A percentile compares a stretch with the other conserved stretches of the same genome.
These are phyloP conservation scores for Tremella fuciformis DNA, from an alignment of 768 basidiomycete genomes.

Conservation along the genomic window DNA sequence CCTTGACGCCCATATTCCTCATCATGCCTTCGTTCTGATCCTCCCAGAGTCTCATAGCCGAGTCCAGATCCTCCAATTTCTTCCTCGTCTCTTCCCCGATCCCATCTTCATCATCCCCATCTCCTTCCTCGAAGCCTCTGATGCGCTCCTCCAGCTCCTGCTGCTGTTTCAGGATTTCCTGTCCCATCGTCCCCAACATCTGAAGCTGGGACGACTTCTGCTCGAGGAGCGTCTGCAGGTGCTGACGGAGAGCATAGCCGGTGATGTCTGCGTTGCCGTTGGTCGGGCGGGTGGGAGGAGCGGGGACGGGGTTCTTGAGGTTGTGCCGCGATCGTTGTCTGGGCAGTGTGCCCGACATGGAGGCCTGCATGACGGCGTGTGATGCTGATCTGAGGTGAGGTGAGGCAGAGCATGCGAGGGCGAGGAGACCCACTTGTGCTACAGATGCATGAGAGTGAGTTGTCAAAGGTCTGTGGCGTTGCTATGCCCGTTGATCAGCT, in stretches of 20 bases:
- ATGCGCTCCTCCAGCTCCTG: slow-evolving; percentile 89
- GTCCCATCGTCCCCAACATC: slow-evolving; percentile 85
- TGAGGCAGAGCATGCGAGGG: neutral
- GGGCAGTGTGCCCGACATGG: slow-evolving; percentile 13
- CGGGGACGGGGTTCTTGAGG: slow-evolving; percentile 13
- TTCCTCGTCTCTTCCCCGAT: slow-evolving; percentile 36
- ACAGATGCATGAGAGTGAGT: neutral
- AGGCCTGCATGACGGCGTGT: slow-evolving; percentile 13
- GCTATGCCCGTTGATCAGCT: neutral
- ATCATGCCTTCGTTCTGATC: slow-evolving; percentile 47
- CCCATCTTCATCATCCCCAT: slow-evolving; percentile 55
- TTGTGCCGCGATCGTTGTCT: slow-evolving; percentile 24
- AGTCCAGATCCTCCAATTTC: slow-evolving; percentile 41
- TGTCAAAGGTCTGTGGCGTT: neutral
- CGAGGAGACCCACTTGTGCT: neutral
- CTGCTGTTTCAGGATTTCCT: slow-evolving; percentile 88
- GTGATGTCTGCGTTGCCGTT: slow-evolving; percentile 16
- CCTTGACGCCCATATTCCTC: slow-evolving; percentile 42
- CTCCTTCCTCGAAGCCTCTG: slow-evolving; percentile 64
- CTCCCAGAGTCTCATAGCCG: slow-evolving; percentile 47
- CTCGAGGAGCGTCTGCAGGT: slow-evolving; percentile 67
- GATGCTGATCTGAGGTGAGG: neutral
- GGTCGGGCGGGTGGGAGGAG: slow-evolving; percentile 21
- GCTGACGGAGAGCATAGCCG: slow-evolving; percentile 31
- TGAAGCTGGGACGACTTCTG: slow-evolving; percentile 88